These are phyloP conservation scores for Sambucus nigra DNA, from an alignment of 129 eudicot species.

Conservation along the genomic window DNA sequence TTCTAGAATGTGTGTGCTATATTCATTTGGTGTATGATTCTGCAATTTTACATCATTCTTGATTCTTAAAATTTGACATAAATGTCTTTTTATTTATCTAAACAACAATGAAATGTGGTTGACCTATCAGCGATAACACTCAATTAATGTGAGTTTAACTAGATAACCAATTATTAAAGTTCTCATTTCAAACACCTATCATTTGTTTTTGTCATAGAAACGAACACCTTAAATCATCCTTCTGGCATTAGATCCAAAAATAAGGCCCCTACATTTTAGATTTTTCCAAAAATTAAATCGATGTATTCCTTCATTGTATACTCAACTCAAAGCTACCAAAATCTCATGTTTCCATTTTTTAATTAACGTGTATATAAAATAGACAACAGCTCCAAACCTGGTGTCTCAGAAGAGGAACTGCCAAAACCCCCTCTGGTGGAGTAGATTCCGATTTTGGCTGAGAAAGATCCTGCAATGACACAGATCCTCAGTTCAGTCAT, in stretches of 20 bases:
- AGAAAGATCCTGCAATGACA: constrained; percentile 65
- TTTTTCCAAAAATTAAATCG: neutral
- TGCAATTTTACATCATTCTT: no score
- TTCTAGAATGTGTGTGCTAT: no score
- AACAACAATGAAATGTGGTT: no score
- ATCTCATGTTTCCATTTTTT: neutral
- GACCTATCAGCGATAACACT: neutral
- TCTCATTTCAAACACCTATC: neutral
- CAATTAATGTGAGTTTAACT: neutral
- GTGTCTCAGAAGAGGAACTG: constrained; percentile 73
- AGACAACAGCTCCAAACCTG: constrained; percentile 45
- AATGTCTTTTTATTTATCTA: no score
- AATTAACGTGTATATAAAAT: neutral
- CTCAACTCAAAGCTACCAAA: neutral
- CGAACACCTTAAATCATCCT: neutral
- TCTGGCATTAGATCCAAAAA: neutral
- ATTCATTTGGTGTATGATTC: no score
- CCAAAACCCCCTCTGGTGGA: constrained; percentile 74
- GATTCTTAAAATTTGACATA: no score
- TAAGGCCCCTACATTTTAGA: neutral
- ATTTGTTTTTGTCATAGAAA: neutral
- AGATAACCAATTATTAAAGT: neutral
- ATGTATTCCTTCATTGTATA: neutral
- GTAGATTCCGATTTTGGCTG: constrained; percentile 68
- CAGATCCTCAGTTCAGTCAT: constrained; percentile 1